Conservation (phyloP, 1,284 basidiomycete species). For the Ustilago xerochloae region DNA sequence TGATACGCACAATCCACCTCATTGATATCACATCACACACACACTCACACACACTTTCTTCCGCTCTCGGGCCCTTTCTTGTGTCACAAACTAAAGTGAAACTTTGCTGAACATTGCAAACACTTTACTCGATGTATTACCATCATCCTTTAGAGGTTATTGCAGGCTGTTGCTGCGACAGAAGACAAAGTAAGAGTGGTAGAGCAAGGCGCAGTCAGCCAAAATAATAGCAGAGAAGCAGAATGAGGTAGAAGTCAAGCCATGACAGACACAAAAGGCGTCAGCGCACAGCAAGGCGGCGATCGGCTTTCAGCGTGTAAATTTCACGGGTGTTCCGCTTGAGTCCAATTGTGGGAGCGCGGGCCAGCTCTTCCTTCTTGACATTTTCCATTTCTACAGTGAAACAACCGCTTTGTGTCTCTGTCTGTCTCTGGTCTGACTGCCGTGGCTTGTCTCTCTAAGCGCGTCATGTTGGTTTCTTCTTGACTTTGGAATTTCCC, state of each 20-base stretch:
- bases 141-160: background rate
- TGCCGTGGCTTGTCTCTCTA: conserved; percentile 16
- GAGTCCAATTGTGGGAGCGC: no score
- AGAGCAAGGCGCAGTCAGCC: conserved; percentile 1
- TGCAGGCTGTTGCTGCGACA: background rate
- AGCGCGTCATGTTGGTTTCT: conserved; percentile 6
- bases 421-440: background rate
- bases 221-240: background rate
- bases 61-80: no score
- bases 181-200: no score
- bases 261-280: conserved; percentile 1
- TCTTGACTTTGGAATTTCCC: conserved; percentile 2
- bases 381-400: no score
- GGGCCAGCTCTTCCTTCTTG: no score
- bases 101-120: background rate
- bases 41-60: background rate
- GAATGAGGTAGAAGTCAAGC: background rate
- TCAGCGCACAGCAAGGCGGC: conserved; percentile 6
- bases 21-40: background rate
- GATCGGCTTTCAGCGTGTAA: conserved; percentile 21
- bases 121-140: background rate
- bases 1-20: conserved; percentile 11
- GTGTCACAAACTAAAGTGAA: no score
- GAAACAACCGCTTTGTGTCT: no score
- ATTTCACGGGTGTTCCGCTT: no score